These are phyloP conservation scores for Scheffersomyces titani DNA, from an alignment of 1,139 yeast genomes.

Conservation along the genomic window DNA sequence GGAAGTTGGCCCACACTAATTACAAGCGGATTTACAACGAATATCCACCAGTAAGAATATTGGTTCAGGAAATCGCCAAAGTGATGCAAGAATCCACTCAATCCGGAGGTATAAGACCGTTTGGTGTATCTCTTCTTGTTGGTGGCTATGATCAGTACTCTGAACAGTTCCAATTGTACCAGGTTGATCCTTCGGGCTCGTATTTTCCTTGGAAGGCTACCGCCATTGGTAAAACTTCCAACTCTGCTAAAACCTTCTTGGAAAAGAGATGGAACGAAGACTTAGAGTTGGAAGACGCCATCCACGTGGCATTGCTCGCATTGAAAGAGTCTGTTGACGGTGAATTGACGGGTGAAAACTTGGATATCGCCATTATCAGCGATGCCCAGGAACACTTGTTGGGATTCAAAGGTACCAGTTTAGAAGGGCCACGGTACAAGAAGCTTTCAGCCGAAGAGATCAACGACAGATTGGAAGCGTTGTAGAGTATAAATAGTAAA, in stretches of 20 bases:
- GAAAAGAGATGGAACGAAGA: constrained; percentile 99
- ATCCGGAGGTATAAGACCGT: constrained; percentile 97
- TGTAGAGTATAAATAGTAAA: constrained; percentile 37
- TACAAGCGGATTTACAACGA: constrained; percentile 94
- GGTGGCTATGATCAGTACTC: constrained; percentile 91
- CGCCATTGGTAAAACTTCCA: constrained; percentile 94
- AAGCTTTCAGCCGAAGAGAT: constrained; percentile 87
- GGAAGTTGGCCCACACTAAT: constrained; percentile 90
- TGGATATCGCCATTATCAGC: constrained; percentile 88
- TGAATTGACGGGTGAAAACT: constrained; percentile 93
- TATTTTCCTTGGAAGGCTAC: constrained; percentile 99
- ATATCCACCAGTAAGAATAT: constrained; percentile 92
- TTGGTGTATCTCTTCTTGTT: constrained; percentile 89
- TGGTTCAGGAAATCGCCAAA: constrained; percentile 93
- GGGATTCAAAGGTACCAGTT: constrained; percentile 84
- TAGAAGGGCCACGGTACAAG: constrained; percentile 84
- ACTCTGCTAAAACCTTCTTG: constrained; percentile 91
- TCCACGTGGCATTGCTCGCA: constrained; percentile 92
- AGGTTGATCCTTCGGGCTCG: constrained; percentile 97
- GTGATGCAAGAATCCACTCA: constrained; percentile 99
- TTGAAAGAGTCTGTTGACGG: constrained; percentile 97
- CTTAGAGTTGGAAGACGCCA: constrained; percentile 95
- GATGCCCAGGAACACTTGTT: constrained; percentile 78
- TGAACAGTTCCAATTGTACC: constrained; percentile 79
- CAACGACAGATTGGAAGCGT: constrained; percentile 90